Conservation (phyloP, 1,284 basidiomycete species). For the Kalmanozyma brasiliensis region DNA sequence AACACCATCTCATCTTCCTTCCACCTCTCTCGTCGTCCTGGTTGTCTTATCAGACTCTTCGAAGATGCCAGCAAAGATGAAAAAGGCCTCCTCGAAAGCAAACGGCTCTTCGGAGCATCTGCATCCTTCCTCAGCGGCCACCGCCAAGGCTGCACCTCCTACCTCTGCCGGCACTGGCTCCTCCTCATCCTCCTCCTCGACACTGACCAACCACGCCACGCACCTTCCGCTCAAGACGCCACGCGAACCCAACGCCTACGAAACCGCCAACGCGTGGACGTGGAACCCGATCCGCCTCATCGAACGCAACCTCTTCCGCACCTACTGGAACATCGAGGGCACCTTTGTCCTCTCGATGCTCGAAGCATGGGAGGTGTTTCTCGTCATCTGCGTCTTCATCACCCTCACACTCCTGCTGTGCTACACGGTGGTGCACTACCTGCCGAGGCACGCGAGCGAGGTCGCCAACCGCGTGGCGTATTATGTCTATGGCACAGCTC, state of each 20-base stretch:
- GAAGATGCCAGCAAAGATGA: conserved; percentile 27
- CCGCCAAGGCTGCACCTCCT: conserved; percentile 5
- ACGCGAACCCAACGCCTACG: conserved; percentile 1
- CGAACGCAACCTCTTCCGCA: conserved; percentile 43
- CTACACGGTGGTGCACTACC: conserved; percentile 43
- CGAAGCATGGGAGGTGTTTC: conserved; percentile 48
- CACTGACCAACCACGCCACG: conserved; percentile 3
- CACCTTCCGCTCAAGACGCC: conserved; percentile 16
- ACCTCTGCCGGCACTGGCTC: conserved; percentile 8
- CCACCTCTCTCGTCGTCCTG: background rate
- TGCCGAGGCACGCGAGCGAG: conserved; percentile 32
- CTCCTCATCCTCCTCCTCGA: conserved; percentile 17
- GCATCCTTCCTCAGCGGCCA: conserved; percentile 23
- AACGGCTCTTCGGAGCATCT: conserved; percentile 10
- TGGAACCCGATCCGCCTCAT: conserved; percentile 46
- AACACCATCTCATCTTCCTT: background rate
- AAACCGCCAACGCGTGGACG: conserved; percentile 16
- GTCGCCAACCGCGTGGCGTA: conserved; percentile 35
- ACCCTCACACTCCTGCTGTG: conserved; percentile 26
- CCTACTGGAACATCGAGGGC: conserved; percentile 40
- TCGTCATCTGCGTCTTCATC: conserved; percentile 39
- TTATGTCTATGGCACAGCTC: conserved; percentile 47
- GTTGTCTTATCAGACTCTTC: background rate
- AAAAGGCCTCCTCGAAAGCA: conserved; percentile 16
- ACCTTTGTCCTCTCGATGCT: conserved; percentile 48